These are phyloP conservation scores for Talaromyces sp. DNA, from an alignment of 2,329 filamentous ascomycete genomes.

Conservation along the genomic window DNA sequence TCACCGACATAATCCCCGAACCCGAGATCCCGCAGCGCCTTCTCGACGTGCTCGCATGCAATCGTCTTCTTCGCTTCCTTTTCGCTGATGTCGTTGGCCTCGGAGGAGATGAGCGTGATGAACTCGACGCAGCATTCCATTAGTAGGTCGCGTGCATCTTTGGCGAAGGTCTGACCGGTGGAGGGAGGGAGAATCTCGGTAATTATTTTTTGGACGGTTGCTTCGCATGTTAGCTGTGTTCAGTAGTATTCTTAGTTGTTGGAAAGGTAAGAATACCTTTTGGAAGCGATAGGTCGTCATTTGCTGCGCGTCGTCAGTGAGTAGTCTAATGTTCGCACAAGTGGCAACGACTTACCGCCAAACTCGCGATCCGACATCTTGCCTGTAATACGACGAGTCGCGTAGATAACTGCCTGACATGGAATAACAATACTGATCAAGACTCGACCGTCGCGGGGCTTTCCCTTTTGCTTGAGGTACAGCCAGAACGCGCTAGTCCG, in stretches of 20 bases:
- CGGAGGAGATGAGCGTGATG: slow-evolving; percentile 95
- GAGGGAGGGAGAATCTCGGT: slow-evolving; percentile 82
- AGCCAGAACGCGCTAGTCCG: neutral
- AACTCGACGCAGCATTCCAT: slow-evolving; percentile 99
- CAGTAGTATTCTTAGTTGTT: neutral
- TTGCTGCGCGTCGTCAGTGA: slow-evolving; percentile 36
- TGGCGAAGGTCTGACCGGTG: slow-evolving; percentile 79
- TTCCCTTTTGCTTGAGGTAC: slow-evolving; percentile 15
- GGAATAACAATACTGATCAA: neutral
- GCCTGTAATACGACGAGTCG: neutral
- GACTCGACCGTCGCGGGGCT: slow-evolving; percentile 10
- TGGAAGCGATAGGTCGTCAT: slow-evolving; percentile 58
- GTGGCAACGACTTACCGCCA: slow-evolving; percentile 39
- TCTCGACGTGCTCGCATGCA: slow-evolving; percentile 94
- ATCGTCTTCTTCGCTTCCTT: slow-evolving; percentile 99
- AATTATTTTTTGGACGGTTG: slow-evolving; percentile 78
- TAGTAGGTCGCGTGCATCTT: slow-evolving; percentile 88
- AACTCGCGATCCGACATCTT: slow-evolving; percentile 57
- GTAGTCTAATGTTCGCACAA: neutral
- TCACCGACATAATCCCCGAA: slow-evolving; percentile 90
- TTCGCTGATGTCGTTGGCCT: slow-evolving; percentile 98
- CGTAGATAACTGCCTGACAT: neutral
- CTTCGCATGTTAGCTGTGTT: slow-evolving; percentile 34
- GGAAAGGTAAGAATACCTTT: slow-evolving; percentile 45
- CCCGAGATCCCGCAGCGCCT: slow-evolving; percentile 85